These are phyloP conservation scores for Quercus phellos DNA, from an alignment of 331 rosid species.

Conservation along the genomic window DNA sequence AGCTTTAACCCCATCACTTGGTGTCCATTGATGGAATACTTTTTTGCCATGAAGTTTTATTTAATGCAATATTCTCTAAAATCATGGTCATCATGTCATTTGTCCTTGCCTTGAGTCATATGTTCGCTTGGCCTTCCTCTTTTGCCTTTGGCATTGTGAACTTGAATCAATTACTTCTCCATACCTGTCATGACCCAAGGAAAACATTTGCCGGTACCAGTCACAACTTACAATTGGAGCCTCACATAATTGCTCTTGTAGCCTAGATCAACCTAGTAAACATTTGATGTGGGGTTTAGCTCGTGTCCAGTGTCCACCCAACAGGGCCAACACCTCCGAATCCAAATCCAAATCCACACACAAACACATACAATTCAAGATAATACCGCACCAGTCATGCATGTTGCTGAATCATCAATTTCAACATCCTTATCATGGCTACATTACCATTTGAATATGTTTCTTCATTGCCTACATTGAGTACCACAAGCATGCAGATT, in stretches of 20 bases:
- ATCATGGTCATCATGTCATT: not conserved
- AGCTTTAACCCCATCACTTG: not conserved
- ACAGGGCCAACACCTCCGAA: no score
- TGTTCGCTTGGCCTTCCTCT: not conserved
- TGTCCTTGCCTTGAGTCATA: not conserved
- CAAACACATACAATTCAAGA: no score
- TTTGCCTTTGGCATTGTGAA: not conserved
- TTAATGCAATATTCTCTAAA: not conserved
- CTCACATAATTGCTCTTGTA: no score
- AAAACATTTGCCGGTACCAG: no score
- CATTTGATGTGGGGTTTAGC: no score
- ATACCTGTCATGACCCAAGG: not conserved
- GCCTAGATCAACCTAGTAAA: no score
- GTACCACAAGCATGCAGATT: no score
- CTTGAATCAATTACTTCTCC: not conserved
- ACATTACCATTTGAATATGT: no score
- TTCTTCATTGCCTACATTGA: no score
- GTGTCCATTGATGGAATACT: not conserved
- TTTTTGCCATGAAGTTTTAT: not conserved
- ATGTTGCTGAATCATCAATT: not conserved
- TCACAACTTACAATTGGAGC: no score
- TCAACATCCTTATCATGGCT: not conserved
- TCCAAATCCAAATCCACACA: no score
- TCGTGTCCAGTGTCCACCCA: no score
- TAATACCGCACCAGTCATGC: not conserved